Percentiles rank a stretch among this genome's conserved stretches.
These are phyloP conservation scores for Chrysophaeum taylorii DNA, from an alignment of 352 stramenopile species.

Conservation along the genomic window DNA sequence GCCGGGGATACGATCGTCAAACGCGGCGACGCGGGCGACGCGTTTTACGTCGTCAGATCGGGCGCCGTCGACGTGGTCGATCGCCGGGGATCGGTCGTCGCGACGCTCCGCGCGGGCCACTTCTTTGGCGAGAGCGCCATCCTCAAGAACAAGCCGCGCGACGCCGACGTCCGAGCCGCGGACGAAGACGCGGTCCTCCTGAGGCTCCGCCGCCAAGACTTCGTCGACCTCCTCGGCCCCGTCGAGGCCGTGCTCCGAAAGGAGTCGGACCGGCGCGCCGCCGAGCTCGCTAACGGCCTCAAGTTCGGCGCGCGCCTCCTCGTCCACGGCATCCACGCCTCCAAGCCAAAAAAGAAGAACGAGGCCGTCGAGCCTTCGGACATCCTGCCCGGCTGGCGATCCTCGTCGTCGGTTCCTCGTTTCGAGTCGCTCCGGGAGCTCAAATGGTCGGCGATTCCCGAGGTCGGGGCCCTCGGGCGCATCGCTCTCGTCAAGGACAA, in stretches of 20 bases:
- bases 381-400: too few species aligned
- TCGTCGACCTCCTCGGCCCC: slow-evolving; percentile 25
- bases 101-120: slow-evolving; percentile 22
- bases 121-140: slow-evolving; percentile 45
- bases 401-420: too few species aligned
- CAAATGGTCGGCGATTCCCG: background rate
- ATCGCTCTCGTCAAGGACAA: background rate
- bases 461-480: background rate
- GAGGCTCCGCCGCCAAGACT: slow-evolving; percentile 26
- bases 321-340: too few species aligned
- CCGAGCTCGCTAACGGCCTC: too few species aligned
- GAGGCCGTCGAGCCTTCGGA: too few species aligned
- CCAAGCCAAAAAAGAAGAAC: too few species aligned
- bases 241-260: background rate
- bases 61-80: background rate
- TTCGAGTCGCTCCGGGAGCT: background rate
- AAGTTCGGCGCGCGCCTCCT: too few species aligned
- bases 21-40: background rate
- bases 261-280: background rate
- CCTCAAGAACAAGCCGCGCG: slow-evolving; percentile 22
- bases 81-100: slow-evolving; percentile 12
- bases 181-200: slow-evolving; percentile 27
- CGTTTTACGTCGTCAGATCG: slow-evolving; percentile 10
- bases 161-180: slow-evolving; percentile 27
- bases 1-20: background rate